These are phyloP conservation scores for Colletotrichum agaves DNA, from an alignment of 2,329 filamentous ascomycete species.

Conservation along the genomic window DNA sequence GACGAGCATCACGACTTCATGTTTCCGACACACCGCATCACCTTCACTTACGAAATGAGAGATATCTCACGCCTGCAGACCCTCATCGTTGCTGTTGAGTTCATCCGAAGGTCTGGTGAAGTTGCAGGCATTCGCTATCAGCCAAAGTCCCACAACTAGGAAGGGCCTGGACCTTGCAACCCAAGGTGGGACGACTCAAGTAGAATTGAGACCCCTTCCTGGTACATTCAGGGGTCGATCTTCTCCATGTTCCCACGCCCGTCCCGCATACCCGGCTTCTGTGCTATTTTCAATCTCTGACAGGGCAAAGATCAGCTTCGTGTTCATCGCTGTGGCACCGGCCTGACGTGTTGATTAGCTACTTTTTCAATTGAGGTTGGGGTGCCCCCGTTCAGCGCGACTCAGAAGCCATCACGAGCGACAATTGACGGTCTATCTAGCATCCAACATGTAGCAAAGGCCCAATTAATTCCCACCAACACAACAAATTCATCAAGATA, in stretches of 20 bases:
- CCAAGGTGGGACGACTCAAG: neutral
- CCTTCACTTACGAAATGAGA: neutral
- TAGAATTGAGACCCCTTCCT: conserved; percentile 2
- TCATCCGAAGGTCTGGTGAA: neutral
- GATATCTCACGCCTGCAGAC: neutral
- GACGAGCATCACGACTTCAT: neutral
- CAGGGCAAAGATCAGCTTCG: neutral
- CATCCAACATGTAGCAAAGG: neutral
- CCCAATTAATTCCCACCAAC: neutral
- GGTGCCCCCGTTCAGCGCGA: conserved; percentile 5
- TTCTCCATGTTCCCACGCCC: neutral
- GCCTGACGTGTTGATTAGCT: neutral
- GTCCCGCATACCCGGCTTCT: neutral
- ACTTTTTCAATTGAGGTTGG: conserved; percentile 15
- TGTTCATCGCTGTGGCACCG: neutral
- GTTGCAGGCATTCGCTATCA: conserved; percentile 9
- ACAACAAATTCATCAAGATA: neutral
- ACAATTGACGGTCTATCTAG: neutral
- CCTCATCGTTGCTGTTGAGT: neutral
- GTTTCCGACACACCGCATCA: neutral
- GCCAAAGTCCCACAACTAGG: neutral
- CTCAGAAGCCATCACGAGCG: conserved; percentile 15
- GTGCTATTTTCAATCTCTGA: neutral
- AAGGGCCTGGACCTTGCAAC: neutral
- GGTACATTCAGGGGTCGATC: conserved; percentile 5